These are phyloP conservation scores for Clathrospora elynae DNA, from an alignment of 2,329 filamentous ascomycete genomes.

Conservation along the genomic window DNA sequence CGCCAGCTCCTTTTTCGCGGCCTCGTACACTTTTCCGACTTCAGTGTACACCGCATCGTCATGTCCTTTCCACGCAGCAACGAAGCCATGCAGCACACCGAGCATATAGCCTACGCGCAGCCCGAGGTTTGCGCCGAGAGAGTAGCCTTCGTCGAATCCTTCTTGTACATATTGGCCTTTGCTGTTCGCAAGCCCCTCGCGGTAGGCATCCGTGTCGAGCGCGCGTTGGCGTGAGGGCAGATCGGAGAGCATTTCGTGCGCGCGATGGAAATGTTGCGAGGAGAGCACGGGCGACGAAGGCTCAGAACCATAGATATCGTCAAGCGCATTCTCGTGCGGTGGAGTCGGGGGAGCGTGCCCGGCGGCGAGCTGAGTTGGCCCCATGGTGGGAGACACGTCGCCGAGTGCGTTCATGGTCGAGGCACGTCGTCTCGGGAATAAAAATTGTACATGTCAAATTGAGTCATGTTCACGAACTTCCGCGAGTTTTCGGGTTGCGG, in stretches of 20 bases:
- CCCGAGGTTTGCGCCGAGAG: slow-evolving; percentile 81
- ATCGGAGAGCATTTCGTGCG: slow-evolving; percentile 65
- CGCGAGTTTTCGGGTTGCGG: slow-evolving; percentile 13
- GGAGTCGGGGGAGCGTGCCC: slow-evolving; percentile 41
- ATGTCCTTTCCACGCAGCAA: slow-evolving; percentile 52
- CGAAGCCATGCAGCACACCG: slow-evolving; percentile 76
- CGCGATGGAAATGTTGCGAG: slow-evolving; percentile 3
- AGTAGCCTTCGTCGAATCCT: slow-evolving; percentile 91
- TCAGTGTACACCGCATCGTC: slow-evolving; percentile 34
- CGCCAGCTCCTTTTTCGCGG: slow-evolving; percentile 64
- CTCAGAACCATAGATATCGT: slow-evolving; percentile 56
- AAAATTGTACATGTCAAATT: not conserved
- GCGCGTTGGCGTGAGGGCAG: slow-evolving; percentile 74
- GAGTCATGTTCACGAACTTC: slow-evolving; percentile 15
- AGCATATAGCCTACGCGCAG: slow-evolving; percentile 73
- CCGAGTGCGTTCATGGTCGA: slow-evolving; percentile 23
- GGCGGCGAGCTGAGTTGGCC: slow-evolving; percentile 35
- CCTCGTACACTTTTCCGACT: slow-evolving; percentile 39
- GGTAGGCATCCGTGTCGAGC: slow-evolving; percentile 85
- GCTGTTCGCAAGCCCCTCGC: slow-evolving; percentile 78
- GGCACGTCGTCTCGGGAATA: not conserved
- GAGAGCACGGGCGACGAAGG: slow-evolving; percentile 46
- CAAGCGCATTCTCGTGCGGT: slow-evolving; percentile 45
- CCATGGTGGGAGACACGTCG: slow-evolving; percentile 35
- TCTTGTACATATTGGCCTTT: slow-evolving; percentile 79